These are phyloP conservation scores for Plasmodium reichenowi DNA, from an alignment of 169 alveolate species.

Conservation along the genomic window DNA sequence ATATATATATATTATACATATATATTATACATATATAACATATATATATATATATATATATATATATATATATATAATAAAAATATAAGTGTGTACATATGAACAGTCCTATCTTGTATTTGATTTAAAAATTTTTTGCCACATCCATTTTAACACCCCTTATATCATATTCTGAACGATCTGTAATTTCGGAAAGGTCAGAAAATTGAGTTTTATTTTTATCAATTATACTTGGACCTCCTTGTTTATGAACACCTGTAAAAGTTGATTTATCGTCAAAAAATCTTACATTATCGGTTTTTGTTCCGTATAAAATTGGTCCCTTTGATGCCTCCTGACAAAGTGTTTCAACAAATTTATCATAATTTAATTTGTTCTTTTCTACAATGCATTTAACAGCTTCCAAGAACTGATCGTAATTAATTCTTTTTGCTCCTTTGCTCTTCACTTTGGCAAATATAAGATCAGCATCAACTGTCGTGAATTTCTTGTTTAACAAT, in stretches of 20 bases:
- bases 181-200: conserved; percentile 81
- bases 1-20: too few relatives aligned
- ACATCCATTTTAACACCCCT: conserved; percentile 82
- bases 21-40: too few relatives aligned
- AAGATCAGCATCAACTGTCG: conserved; percentile 89
- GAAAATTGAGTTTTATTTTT: conserved; percentile 81
- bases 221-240: conserved; percentile 92
- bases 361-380: conserved; percentile 75
- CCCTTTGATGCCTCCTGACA: conserved; percentile 86
- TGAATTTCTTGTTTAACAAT: conserved; percentile 83
- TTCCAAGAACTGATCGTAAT: conserved; percentile 78
- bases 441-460: conserved; percentile 87
- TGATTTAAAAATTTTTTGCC: conserved; percentile 65
- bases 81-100: too few relatives aligned
- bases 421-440: conserved; percentile 84
- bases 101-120: neutral
- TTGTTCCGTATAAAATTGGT: conserved; percentile 90
- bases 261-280: conserved; percentile 90
- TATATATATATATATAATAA: too few relatives aligned
- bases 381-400: conserved; percentile 83
- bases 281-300: conserved; percentile 89
- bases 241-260: conserved; percentile 92
- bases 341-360: conserved; percentile 58
- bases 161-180: conserved; percentile 78
- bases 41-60: too few relatives aligned